These are phyloP conservation scores for Aspergillus sojae DNA, from an alignment of 2,329 filamentous ascomycete genomes.

Conservation along the genomic window DNA sequence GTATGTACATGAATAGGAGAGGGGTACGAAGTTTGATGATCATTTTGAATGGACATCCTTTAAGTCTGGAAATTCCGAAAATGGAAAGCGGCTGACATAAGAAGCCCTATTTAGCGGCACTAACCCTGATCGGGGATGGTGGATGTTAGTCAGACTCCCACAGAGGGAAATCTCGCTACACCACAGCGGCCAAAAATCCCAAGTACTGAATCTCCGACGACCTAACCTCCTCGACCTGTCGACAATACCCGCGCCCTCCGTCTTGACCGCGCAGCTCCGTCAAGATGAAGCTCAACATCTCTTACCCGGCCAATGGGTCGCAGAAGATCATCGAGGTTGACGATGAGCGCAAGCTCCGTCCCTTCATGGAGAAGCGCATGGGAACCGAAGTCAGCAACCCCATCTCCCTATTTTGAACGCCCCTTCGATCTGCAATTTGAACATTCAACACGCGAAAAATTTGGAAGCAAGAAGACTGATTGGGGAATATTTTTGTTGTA, in stretches of 20 bases:
- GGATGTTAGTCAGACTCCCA: slow-evolving; percentile 39
- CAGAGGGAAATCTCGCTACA: slow-evolving; percentile 45
- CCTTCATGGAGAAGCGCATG: slow-evolving; percentile 98
- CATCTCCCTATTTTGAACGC: slow-evolving; percentile 21
- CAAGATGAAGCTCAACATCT: slow-evolving; percentile 78
- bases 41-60: neutral
- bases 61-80: neutral
- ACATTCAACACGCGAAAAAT: slow-evolving; percentile 13
- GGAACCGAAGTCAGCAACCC: slow-evolving; percentile 54
- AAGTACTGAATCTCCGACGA: slow-evolving; percentile 40
- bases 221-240: slow-evolving; percentile 41
- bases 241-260: slow-evolving; percentile 47
- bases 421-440: slow-evolving; percentile 14
- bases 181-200: slow-evolving; percentile 42
- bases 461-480: slow-evolving; percentile 33
- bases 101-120: slow-evolving; percentile 28
- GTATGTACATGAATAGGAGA: too few relatives aligned
- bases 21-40: neutral
- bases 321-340: slow-evolving; percentile 99
- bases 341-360: slow-evolving; percentile 98
- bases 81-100: slow-evolving; percentile 26
- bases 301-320: slow-evolving; percentile 98
- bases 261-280: slow-evolving; percentile 53
- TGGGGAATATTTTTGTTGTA: slow-evolving; percentile 28
- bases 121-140: slow-evolving; percentile 29